phyloP scores from a whole-genome alignment of 306 rosid species.

The Luffa acutangula region DNA sequence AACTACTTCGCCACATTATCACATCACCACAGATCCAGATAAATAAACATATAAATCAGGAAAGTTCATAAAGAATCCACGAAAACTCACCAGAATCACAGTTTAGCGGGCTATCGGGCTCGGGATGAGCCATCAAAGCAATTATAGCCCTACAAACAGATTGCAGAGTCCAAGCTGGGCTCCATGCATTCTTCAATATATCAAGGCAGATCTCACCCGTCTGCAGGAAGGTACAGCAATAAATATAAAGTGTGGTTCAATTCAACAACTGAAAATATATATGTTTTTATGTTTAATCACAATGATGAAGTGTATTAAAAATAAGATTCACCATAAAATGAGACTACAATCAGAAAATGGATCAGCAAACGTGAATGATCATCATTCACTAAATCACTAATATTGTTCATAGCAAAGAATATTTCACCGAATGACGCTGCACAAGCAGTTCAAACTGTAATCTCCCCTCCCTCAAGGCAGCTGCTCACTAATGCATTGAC shows the following conservation, averaged over 20 bases:
- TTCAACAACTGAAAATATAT: neutral
- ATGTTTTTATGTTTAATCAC: neutral
- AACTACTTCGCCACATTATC: neutral
- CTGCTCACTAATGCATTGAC: neutral
- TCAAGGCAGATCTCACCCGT: conserved; percentile 98
- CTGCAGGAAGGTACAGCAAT: conserved; percentile 21
- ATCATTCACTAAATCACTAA: neutral
- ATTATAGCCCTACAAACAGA: conserved; percentile 98
- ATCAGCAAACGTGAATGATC: neutral
- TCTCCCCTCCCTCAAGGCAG: neutral
- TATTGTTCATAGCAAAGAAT: neutral
- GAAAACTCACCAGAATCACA: conserved; percentile 71
- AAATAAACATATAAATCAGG: neutral
- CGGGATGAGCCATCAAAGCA: conserved; percentile 98
- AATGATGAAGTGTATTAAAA: neutral
- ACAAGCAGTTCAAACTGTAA: too few species aligned
- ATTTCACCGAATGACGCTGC: neutral
- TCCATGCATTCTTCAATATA: conserved; percentile 97
- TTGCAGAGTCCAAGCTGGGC: conserved; percentile 99
- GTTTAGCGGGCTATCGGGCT: conserved; percentile 92
- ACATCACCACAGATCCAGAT: neutral
- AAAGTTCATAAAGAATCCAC: neutral
- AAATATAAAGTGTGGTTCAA: neutral
- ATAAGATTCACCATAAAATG: neutral
- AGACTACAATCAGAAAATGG: neutral